phyloP scores from a whole-genome alignment of 1,284 basidiomycete genomes.

The Leccinum fallax region DNA sequence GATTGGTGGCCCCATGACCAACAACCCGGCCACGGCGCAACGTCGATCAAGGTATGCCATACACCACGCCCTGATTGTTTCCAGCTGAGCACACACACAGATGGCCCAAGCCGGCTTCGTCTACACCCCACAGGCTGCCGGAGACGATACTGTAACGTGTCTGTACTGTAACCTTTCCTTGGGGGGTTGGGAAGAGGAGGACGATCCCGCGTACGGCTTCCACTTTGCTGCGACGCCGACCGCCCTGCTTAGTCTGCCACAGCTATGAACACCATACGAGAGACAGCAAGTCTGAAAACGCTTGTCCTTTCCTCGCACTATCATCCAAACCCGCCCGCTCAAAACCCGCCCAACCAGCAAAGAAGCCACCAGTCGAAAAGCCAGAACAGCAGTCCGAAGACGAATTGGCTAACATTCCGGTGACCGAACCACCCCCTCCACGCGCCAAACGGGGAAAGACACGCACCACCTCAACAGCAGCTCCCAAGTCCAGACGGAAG shows the following conservation, averaged over 20 bases:
- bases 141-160: slow-evolving; percentile 77
- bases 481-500: slow-evolving; percentile 29
- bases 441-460: slow-evolving; percentile 23
- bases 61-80: not conserved
- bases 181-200: slow-evolving; percentile 78
- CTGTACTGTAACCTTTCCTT: slow-evolving; percentile 76
- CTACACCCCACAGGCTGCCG: slow-evolving; percentile 61
- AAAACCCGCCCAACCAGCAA: slow-evolving; percentile 1
- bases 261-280: slow-evolving; percentile 71
- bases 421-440: slow-evolving; percentile 9
- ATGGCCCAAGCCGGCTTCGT: slow-evolving; percentile 85
- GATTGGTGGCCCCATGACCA: slow-evolving; percentile 74
- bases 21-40: slow-evolving; percentile 64
- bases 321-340: slow-evolving; percentile 15
- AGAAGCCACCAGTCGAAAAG: slow-evolving; percentile 1
- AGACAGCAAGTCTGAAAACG: slow-evolving; percentile 44
- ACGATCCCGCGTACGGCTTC: slow-evolving; percentile 71
- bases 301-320: slow-evolving; percentile 56
- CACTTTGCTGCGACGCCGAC: not conserved
- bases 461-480: slow-evolving; percentile 14
- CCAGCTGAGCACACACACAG: slow-evolving; percentile 41
- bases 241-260: slow-evolving; percentile 17
- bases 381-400: slow-evolving; percentile 22
- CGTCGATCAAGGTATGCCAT: slow-evolving; percentile 61
- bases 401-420: slow-evolving; percentile 2